Evolutionary conservation across 768 basidiomycete species (phyloP).

Genomic region (Crassisporium funariophilum): DNA sequence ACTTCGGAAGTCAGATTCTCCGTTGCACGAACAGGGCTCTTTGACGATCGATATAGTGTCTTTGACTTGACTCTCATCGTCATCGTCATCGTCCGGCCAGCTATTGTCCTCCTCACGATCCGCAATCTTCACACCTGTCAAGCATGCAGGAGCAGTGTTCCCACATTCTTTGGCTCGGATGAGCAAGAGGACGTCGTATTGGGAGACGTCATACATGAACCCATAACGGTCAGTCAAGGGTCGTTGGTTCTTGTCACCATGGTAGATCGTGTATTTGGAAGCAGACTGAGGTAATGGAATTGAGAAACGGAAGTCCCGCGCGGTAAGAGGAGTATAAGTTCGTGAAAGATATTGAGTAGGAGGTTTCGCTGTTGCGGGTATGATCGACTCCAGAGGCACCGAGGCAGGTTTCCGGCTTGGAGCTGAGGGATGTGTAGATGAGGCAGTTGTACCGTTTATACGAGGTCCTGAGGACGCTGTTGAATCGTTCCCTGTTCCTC

Average conservation of each 20-base stretch:
- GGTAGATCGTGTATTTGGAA: conserved; percentile 46
- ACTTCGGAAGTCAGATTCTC: conserved; percentile 27
- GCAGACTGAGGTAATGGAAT: conserved; percentile 62
- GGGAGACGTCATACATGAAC: conserved; percentile 85
- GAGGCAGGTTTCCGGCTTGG: conserved; percentile 37
- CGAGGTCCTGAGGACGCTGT: conserved; percentile 8
- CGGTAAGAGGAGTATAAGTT: conserved; percentile 70
- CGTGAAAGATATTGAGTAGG: conserved; percentile 84
- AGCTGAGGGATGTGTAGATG: conserved; percentile 12
- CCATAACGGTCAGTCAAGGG: conserved; percentile 86
- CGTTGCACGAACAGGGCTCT: conserved; percentile 47
- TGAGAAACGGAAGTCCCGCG: conserved; percentile 73
- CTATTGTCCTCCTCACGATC: conserved; percentile 79
- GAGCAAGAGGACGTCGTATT: conserved; percentile 79
- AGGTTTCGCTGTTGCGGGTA: conserved; percentile 77
- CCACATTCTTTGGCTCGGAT: conserved; percentile 71
- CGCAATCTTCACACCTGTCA: conserved; percentile 87
- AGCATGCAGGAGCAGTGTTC: conserved; percentile 78
- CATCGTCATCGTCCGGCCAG: conserved; percentile 67
- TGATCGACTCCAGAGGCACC: conserved; percentile 81
- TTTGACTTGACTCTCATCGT: conserved; percentile 26
- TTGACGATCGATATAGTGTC: conserved; percentile 48
- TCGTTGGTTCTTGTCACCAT: conserved; percentile 52
- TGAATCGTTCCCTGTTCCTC: conserved; percentile 11
- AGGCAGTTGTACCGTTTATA: conserved; percentile 6